Percentiles rank a stretch among this genome's conserved stretches.
These are phyloP conservation scores for Chlorella sp. DNA, from an alignment of 139 green algal genomes.

Conservation along the genomic window DNA sequence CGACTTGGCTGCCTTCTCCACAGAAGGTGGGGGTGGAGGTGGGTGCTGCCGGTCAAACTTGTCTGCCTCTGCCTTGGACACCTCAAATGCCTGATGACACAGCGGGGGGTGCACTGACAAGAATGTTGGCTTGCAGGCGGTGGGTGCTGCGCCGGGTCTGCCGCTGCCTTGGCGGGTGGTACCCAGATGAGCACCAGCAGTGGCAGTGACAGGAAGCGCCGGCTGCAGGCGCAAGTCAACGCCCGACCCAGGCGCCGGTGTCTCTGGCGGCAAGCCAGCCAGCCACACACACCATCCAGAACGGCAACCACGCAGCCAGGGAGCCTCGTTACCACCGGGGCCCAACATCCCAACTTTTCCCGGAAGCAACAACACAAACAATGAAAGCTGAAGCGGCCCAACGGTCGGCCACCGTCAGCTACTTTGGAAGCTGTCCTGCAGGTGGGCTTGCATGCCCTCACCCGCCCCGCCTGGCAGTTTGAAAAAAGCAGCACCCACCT, in stretches of 20 bases:
- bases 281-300: too few relatives aligned
- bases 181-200: not conserved
- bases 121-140: not conserved
- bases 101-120: not conserved
- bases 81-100: constrained; percentile 4
- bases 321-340: too few relatives aligned
- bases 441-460: not conserved
- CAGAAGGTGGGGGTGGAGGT: not conserved
- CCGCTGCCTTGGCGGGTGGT: too few relatives aligned
- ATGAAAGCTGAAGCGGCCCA: not conserved
- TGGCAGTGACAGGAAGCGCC: too few relatives aligned
- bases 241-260: too few relatives aligned
- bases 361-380: not conserved
- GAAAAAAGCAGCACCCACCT: not conserved
- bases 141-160: not conserved
- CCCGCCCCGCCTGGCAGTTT: not conserved
- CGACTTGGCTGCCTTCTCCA: not conserved
- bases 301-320: not conserved
- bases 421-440: not conserved
- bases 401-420: not conserved
- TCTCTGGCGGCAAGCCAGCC: too few relatives aligned
- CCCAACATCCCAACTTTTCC: too few relatives aligned
- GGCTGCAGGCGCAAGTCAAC: too few relatives aligned
- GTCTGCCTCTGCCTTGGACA: not conserved
- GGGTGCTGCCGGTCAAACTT: constrained; percentile 25